Evolutionary conservation across 345 rosid species (phyloP).

Genomic region (Boechera stricta): DNA sequence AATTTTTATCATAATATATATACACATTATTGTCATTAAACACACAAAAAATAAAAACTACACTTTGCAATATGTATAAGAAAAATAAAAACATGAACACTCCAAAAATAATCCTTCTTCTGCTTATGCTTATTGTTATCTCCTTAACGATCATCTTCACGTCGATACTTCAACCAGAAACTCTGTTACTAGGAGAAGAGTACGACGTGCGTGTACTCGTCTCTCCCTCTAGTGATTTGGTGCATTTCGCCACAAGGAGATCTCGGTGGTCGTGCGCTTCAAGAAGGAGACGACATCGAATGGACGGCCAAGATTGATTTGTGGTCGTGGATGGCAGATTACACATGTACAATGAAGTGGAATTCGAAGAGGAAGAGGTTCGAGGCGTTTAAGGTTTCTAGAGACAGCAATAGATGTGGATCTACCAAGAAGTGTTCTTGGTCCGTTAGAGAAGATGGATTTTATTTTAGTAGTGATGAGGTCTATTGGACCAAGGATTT

Average conservation of each 20-base stretch:
- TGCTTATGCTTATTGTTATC: constrained; percentile 36
- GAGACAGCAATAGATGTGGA: constrained; percentile 67
- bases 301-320: constrained; percentile 63
- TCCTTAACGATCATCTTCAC: constrained; percentile 45
- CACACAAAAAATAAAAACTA: not conserved
- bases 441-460: constrained; percentile 87
- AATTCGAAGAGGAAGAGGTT: constrained; percentile 59
- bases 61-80: constrained; percentile 2
- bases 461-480: constrained; percentile 86
- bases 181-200: constrained; percentile 47
- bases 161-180: constrained; percentile 46
- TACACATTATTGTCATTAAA: not conserved
- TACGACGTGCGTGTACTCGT: constrained; percentile 89
- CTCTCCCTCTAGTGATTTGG: constrained; percentile 87
- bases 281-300: constrained; percentile 86
- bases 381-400: constrained; percentile 64
- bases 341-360: constrained; percentile 84
- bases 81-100: constrained; percentile 48
- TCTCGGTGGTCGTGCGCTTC: constrained; percentile 93
- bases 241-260: constrained; percentile 67
- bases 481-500: constrained; percentile 84
- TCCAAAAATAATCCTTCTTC: constrained; percentile 33
- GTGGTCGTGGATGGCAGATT: constrained; percentile 49
- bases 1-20: not conserved
- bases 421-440: constrained; percentile 74